These are phyloP conservation scores for Claviceps arundinis DNA, from an alignment of 2,329 filamentous ascomycete genomes.

Conservation along the genomic window DNA sequence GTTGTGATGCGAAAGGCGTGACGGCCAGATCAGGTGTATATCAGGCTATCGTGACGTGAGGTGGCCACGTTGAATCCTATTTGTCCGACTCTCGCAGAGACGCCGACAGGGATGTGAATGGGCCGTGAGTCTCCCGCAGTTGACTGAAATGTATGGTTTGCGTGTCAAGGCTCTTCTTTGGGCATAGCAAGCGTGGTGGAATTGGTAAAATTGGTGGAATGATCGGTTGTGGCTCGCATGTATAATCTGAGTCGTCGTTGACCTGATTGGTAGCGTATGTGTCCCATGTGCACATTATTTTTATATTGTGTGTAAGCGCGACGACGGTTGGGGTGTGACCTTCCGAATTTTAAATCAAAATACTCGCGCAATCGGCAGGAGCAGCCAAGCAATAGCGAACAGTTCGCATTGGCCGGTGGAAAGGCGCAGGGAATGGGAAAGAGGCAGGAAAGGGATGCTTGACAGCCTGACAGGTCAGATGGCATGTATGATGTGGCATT, in stretches of 20 bases:
- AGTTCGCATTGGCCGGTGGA: background rate
- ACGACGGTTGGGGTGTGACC: background rate
- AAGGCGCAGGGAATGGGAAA: background rate
- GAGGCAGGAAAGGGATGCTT: background rate
- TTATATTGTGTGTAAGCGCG: background rate
- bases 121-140: too few relatives aligned
- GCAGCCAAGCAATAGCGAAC: background rate
- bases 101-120: background rate
- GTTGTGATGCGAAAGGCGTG: background rate
- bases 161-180: background rate
- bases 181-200: background rate
- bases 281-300: background rate
- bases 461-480: slow-evolving; percentile 1
- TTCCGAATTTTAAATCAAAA: background rate
- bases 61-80: background rate
- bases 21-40: background rate
- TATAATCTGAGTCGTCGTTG: background rate
- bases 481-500: background rate
- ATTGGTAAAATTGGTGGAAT: too few relatives aligned
- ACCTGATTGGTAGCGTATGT: background rate
- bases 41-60: background rate
- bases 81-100: background rate
- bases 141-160: background rate
- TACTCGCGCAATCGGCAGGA: background rate
- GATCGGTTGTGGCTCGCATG: background rate